These are phyloP conservation scores for Alternaria postmessia DNA, from an alignment of 2,329 filamentous ascomycete genomes.

Conservation along the genomic window DNA sequence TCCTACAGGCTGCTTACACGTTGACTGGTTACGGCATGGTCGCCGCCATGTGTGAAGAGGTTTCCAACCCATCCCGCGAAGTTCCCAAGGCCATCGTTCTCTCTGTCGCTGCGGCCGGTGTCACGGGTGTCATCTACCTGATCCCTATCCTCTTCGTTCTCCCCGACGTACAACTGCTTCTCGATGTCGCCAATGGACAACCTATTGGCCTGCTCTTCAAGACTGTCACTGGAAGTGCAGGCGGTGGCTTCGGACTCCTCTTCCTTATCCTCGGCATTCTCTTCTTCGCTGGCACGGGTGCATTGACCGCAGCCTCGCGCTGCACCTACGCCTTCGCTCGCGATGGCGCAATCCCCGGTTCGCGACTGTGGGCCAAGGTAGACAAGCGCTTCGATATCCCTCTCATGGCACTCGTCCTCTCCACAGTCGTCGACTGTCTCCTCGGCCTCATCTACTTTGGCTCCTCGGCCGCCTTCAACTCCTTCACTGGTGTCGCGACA, in stretches of 20 bases:
- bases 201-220: slow-evolving; percentile 81
- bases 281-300: slow-evolving; percentile 78
- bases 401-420: slow-evolving; percentile 72
- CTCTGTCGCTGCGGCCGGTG: slow-evolving; percentile 70
- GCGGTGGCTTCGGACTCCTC: slow-evolving; percentile 76
- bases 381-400: slow-evolving; percentile 73
- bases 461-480: slow-evolving; percentile 77
- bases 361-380: slow-evolving; percentile 71
- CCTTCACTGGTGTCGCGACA: slow-evolving; percentile 80
- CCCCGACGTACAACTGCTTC: slow-evolving; percentile 70
- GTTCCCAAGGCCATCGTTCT: slow-evolving; percentile 76
- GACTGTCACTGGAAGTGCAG: slow-evolving; percentile 74
- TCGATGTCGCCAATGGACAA: slow-evolving; percentile 73
- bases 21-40: slow-evolving; percentile 75
- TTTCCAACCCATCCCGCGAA: slow-evolving; percentile 72
- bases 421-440: slow-evolving; percentile 72
- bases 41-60: slow-evolving; percentile 75
- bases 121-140: slow-evolving; percentile 73
- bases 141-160: slow-evolving; percentile 80
- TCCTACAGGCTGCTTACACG: slow-evolving; percentile 71
- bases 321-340: slow-evolving; percentile 80
- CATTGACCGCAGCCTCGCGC: slow-evolving; percentile 75
- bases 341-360: slow-evolving; percentile 77
- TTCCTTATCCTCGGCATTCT: slow-evolving; percentile 80
- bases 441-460: slow-evolving; percentile 83